phyloP scores from a whole-genome alignment of 495 filamentous ascomycete genomes.

The Daldinia grandis region DNA sequence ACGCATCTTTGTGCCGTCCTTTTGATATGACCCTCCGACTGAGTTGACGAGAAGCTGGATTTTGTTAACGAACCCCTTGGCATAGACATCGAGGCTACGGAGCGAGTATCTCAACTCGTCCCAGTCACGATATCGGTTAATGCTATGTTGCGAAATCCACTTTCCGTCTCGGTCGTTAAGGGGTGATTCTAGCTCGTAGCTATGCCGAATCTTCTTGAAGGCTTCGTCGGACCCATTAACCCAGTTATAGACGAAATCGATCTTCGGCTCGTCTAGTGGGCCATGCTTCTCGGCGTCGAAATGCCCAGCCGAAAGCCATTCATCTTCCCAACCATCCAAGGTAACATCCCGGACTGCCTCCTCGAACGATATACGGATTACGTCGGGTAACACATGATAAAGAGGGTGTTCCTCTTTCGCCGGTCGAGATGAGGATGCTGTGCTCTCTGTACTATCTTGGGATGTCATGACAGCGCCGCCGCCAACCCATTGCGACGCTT shows the following conservation, averaged over 20 bases:
- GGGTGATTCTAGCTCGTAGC: slow-evolving; percentile 51
- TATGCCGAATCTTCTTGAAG: slow-evolving; percentile 47
- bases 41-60: slow-evolving; percentile 56
- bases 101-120: slow-evolving; percentile 55
- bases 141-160: slow-evolving; percentile 52
- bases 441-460: slow-evolving; percentile 9
- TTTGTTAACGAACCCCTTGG: slow-evolving; percentile 50
- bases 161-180: slow-evolving; percentile 52
- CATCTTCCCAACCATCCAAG: slow-evolving; percentile 53
- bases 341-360: slow-evolving; percentile 47
- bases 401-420: slow-evolving; percentile 23
- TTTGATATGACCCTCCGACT: slow-evolving; percentile 37
- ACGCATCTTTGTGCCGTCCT: slow-evolving; percentile 38
- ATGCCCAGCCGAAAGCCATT: slow-evolving; percentile 49
- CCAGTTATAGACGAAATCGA: slow-evolving; percentile 58
- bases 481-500: slow-evolving; percentile 39
- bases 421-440: background rate
- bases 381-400: slow-evolving; percentile 46
- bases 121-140: slow-evolving; percentile 57
- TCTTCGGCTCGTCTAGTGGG: slow-evolving; percentile 49
- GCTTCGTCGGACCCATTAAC: slow-evolving; percentile 54
- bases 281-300: slow-evolving; percentile 43
- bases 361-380: slow-evolving; percentile 53
- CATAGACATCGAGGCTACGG: slow-evolving; percentile 53
- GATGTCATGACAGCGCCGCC: slow-evolving; percentile 31